Evolutionary conservation across 1,284 basidiomycete species (phyloP).

Genomic region (Sutorius eximius): DNA sequence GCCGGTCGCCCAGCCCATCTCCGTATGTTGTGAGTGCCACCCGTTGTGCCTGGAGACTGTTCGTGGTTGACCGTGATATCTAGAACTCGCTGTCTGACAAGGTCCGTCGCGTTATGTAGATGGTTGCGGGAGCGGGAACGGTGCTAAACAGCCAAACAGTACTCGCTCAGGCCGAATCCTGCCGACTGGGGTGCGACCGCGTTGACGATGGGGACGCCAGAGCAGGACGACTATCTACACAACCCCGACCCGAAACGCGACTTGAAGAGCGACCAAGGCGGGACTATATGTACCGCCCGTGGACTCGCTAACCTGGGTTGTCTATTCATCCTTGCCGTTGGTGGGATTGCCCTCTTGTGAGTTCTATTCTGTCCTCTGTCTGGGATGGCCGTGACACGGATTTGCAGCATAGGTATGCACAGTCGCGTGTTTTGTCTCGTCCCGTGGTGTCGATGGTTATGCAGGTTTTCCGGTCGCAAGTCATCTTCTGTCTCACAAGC

Average conservation of each 20-base stretch:
- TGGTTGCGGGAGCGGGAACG: not conserved
- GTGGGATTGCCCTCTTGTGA: constrained; percentile 39
- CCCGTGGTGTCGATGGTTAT: not conserved
- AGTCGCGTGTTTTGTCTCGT: not conserved
- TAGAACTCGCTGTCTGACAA: constrained; percentile 33
- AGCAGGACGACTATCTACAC: constrained; percentile 34
- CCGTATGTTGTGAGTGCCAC: constrained; percentile 24
- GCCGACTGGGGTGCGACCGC: constrained; percentile 33
- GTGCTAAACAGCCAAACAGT: constrained; percentile 18
- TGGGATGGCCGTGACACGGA: not conserved
- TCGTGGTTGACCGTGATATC: not conserved
- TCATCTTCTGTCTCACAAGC: constrained; percentile 41
- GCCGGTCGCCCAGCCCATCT: constrained; percentile 30
- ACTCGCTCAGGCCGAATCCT: constrained; percentile 32
- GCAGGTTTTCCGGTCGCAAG: constrained; percentile 36
- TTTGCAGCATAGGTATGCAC: constrained; percentile 24
- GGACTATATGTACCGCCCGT: constrained; percentile 41
- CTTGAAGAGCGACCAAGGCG: constrained; percentile 38
- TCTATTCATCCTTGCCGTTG: constrained; percentile 38
- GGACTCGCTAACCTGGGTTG: constrained; percentile 49
- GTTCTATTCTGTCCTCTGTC: constrained; percentile 11
- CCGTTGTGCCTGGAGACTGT: not conserved
- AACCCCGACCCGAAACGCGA: constrained; percentile 37
- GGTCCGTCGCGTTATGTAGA: constrained; percentile 8
- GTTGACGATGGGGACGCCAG: constrained; percentile 25